Conservation (phyloP, 2,329 filamentous ascomycete species). For the Cryoendolithus antarcticus region DNA sequence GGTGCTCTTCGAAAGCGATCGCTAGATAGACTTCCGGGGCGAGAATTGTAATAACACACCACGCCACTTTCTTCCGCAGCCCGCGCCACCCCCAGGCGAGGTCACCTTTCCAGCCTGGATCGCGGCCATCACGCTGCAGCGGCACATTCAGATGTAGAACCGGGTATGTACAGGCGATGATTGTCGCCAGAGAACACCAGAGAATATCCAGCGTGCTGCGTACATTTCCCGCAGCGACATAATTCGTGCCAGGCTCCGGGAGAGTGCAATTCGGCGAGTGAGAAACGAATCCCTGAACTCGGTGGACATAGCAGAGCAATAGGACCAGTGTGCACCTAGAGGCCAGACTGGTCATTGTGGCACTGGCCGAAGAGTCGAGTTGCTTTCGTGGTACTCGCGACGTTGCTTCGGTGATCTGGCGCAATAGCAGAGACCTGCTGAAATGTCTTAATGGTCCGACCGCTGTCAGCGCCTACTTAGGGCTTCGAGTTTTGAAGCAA, state of each 20-base stretch:
- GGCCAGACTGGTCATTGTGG: too few species aligned
- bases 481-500: too few species aligned
- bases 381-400: too few species aligned
- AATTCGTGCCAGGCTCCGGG: not conserved
- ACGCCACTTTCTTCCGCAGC: slow-evolving; percentile 1
- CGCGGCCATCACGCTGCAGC: slow-evolving; percentile 1
- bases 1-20: slow-evolving; percentile 1
- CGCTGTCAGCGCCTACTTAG: too few species aligned
- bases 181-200: slow-evolving; percentile 23
- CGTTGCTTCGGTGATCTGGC: too few species aligned
- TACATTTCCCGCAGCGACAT: slow-evolving; percentile 4
- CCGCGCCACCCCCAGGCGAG: slow-evolving; percentile 3
- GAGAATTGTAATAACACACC: slow-evolving; percentile 1
- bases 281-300: too few species aligned
- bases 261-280: slow-evolving; percentile 3
- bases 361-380: too few species aligned
- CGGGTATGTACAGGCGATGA: slow-evolving; percentile 26
- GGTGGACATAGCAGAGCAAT: too few species aligned
- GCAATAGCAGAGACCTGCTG: too few species aligned
- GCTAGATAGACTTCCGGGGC: slow-evolving; percentile 3
- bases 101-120: not conserved
- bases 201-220: slow-evolving; percentile 25
- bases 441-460: too few species aligned
- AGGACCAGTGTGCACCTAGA: too few species aligned
- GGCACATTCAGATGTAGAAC: slow-evolving; percentile 29